Conservation (phyloP, 306 rosid species). For the Cucurbita pepo region DNA sequence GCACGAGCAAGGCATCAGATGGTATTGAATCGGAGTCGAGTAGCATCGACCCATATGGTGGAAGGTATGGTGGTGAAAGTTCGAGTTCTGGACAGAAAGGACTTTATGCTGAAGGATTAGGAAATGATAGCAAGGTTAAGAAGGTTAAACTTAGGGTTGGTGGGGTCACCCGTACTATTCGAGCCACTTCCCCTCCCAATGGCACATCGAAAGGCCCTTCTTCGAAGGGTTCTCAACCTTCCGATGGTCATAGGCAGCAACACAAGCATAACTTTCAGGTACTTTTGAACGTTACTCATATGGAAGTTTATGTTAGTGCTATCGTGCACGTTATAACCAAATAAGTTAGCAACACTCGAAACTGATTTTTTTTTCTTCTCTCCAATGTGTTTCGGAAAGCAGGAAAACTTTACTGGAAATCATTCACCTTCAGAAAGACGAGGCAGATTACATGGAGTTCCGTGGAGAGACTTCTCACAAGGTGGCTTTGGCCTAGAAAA, state of each 20-base stretch:
- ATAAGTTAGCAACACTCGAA: conserved; percentile 1
- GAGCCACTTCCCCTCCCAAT: conserved; percentile 55
- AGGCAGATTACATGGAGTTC: conserved; percentile 66
- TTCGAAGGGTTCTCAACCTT: conserved; percentile 32
- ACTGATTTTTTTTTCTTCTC: conserved; percentile 6
- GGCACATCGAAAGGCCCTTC: conserved; percentile 35
- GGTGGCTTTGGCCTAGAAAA: conserved; percentile 53
- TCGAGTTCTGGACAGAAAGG: conserved; percentile 35
- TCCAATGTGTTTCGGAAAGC: conserved; percentile 10
- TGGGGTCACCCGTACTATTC: conserved; percentile 62
- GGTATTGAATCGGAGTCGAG: conserved; percentile 1
- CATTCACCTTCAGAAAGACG: conserved; percentile 43
- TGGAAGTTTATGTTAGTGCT: not conserved
- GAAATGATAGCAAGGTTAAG: conserved; percentile 55
- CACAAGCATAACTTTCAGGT: conserved; percentile 54
- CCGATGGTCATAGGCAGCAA: conserved; percentile 32
- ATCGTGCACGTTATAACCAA: not conserved
- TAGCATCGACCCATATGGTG: conserved; percentile 24
- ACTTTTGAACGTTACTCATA: not conserved
- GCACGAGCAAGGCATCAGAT: conserved; percentile 23
- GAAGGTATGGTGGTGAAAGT: conserved; percentile 37
- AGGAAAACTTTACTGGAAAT: conserved; percentile 52
- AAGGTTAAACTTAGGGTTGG: conserved; percentile 82
- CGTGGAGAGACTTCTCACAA: conserved; percentile 76
- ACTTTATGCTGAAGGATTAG: conserved; percentile 32